A percentile compares a stretch with the other conserved stretches of the same genome.
Conservation (phyloP, 257 asterid species). For the Jacaranda mimosifolia region DNA sequence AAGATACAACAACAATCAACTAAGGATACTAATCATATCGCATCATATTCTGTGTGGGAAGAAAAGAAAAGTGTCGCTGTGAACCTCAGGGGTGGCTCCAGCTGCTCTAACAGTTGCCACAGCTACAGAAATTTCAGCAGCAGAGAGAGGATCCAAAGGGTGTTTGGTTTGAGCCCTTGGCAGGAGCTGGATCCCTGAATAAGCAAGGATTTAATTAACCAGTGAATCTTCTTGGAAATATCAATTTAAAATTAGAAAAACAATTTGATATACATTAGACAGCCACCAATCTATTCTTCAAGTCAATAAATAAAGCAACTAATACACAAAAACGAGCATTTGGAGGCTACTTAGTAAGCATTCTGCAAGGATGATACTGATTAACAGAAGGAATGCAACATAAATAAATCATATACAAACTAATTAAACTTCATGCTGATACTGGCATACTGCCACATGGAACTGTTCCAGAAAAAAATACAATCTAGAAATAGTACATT, state of each 20-base stretch:
- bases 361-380: no score
- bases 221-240: constrained; percentile 4
- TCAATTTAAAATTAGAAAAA: neutral
- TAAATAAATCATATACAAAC: no score
- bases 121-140: constrained; percentile 91
- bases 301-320: constrained; percentile 8
- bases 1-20: neutral
- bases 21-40: constrained; percentile 15
- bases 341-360: no score
- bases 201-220: constrained; percentile 26
- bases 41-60: constrained; percentile 8
- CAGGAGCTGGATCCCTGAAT: constrained; percentile 67
- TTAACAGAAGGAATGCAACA: no score
- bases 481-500: no score
- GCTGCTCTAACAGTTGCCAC: constrained; percentile 97
- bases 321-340: neutral
- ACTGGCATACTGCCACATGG: no score
- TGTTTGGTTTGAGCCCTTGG: constrained; percentile 83
- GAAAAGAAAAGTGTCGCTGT: constrained; percentile 23
- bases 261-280: neutral
- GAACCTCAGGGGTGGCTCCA: constrained; percentile 98
- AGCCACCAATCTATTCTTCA: constrained; percentile 26
- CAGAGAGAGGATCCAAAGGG: constrained; percentile 94
- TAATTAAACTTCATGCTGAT: no score
- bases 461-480: no score